phyloP scores from a whole-genome alignment of 2,329 filamentous ascomycete genomes.

The Venturia pyrina region DNA sequence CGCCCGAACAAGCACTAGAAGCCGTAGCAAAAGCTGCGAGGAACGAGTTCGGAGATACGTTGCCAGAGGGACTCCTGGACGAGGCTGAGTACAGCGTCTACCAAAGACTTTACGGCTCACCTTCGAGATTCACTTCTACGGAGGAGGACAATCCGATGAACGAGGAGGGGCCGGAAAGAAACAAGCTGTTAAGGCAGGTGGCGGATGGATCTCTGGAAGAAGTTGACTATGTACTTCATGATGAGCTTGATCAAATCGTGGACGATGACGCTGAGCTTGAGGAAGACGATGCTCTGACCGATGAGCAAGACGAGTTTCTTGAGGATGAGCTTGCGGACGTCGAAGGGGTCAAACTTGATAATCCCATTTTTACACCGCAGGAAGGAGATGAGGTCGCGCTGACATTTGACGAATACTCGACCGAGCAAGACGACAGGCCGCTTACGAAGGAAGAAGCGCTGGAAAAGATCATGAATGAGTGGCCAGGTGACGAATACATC shows the following conservation, averaged over 20 bases:
- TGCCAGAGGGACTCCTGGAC: slow-evolving; percentile 62
- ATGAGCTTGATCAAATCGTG: background rate
- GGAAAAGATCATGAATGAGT: background rate
- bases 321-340: slow-evolving; percentile 22
- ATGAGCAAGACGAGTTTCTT: slow-evolving; percentile 19
- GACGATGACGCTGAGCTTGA: slow-evolving; percentile 16
- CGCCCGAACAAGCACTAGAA: background rate
- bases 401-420: slow-evolving; percentile 26
- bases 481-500: slow-evolving; percentile 22
- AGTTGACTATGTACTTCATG: slow-evolving; percentile 36
- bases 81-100: slow-evolving; percentile 66
- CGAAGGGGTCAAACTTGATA: background rate
- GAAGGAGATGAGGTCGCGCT: slow-evolving; percentile 39
- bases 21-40: slow-evolving; percentile 45
- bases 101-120: slow-evolving; percentile 69
- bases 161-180: slow-evolving; percentile 31
- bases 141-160: slow-evolving; percentile 46
- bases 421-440: slow-evolving; percentile 17
- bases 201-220: slow-evolving; percentile 53
- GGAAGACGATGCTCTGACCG: slow-evolving; percentile 22
- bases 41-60: slow-evolving; percentile 63
- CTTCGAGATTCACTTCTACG: slow-evolving; percentile 50
- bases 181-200: slow-evolving; percentile 42
- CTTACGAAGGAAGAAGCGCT: slow-evolving; percentile 16
- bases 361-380: background rate